Evolutionary conservation across 352 stramenopile species (phyloP), one percentile per base, ranked within the genome.

Genomic region (Phytophthora lateralis): DNA sequence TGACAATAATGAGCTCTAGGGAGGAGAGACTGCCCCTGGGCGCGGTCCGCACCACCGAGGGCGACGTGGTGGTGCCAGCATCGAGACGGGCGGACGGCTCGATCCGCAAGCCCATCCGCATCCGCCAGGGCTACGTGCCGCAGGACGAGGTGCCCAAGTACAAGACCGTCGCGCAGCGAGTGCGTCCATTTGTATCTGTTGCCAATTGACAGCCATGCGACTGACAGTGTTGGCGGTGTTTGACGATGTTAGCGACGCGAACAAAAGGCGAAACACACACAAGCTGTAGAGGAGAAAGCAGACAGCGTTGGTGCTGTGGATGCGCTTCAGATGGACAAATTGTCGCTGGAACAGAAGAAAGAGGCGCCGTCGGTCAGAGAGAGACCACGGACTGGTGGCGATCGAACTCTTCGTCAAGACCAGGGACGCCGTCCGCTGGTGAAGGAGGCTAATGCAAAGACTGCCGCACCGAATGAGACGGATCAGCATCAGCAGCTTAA

Each of bases 121-220:
- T 96, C 59, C 87, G 87, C 29, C 63, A 88, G 64, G 85, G 85
- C 51, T 93, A 92, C 61, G 70, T 93, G 41, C 82, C 83, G 43
- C 85, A 92, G 66, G 87, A 96, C 51, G 87, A 96, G 60, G 71
- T 91, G 47, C 77, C 80, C 49, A 83, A 82, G 47, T 95, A 95
- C 71, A 89, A 91, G 58, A 87, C 84, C 26, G 61, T 88, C 35
- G 82, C 66, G 26, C 78, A 90, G 38, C 79, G 86, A 12, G 81
- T 83, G 61, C 49, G 68, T 62, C 1, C 38, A 6, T 20, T 11
- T 57, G 32, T 26, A n/a, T n/a, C 8, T 41, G 30, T 52, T 45
- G 20, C 34, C 11, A 3, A 41, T 49, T 26, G 30, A 54, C 18
- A 27, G 10, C 11, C 4, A 15, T 24, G 17, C 12, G 29, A 48